phyloP scores from a whole-genome alignment of 352 stramenopile genomes.

The Pilasporangium apinafurcum region DNA sequence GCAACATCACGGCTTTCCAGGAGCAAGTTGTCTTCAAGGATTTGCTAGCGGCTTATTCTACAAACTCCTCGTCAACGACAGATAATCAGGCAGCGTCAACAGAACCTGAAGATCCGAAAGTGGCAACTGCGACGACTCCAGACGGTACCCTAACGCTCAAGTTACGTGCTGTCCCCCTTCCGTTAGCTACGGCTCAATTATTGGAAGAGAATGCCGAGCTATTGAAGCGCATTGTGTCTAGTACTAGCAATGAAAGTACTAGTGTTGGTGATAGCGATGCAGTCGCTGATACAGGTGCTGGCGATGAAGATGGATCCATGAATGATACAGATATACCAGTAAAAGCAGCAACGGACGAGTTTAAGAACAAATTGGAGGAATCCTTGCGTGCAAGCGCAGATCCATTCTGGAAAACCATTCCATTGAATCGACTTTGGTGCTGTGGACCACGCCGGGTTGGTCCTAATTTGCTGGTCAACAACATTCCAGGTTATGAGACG shows the following conservation, averaged over 20 bases:
- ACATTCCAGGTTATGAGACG: slow-evolving; percentile 34
- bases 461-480: slow-evolving; percentile 77
- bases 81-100: neutral
- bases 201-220: slow-evolving; percentile 69
- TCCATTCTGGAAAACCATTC: slow-evolving; percentile 46
- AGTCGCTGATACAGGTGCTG: neutral
- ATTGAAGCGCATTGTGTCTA: slow-evolving; percentile 30
- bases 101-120: slow-evolving; percentile 6
- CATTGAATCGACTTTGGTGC: slow-evolving; percentile 59
- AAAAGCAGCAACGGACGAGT: slow-evolving; percentile 9
- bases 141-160: slow-evolving; percentile 70
- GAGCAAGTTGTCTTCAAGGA: slow-evolving; percentile 72
- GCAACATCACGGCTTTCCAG: slow-evolving; percentile 50
- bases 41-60: slow-evolving; percentile 31
- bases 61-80: neutral
- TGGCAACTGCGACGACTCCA: slow-evolving; percentile 51
- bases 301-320: neutral
- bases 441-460: slow-evolving; percentile 66
- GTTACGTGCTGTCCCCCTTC: slow-evolving; percentile 73
- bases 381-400: slow-evolving; percentile 38
- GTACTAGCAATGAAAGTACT: too few species aligned
- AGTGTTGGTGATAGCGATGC: neutral
- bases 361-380: slow-evolving; percentile 36
- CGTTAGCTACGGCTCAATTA: slow-evolving; percentile 44
- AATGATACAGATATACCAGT: slow-evolving; percentile 4